These are phyloP conservation scores for Cetradonia linearis DNA, from an alignment of 495 filamentous ascomycete genomes.

Conservation along the genomic window DNA sequence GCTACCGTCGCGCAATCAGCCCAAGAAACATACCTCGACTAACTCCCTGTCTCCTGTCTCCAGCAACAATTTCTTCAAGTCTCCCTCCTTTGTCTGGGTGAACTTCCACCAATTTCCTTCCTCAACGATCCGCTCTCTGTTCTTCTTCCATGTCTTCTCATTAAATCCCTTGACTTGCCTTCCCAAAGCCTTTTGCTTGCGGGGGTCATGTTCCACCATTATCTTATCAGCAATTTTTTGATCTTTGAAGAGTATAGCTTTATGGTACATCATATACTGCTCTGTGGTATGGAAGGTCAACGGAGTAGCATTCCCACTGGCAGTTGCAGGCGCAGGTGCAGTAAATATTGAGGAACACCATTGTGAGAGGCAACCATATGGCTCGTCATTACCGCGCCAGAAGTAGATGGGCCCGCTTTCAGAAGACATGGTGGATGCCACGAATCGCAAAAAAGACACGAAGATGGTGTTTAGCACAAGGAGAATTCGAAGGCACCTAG, in stretches of 20 bases:
- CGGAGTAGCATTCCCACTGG: background rate
- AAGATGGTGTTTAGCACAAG: background rate
- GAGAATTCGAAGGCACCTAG: background rate
- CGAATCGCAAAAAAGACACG: background rate
- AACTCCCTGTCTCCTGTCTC: conserved; percentile 49
- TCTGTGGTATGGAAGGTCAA: conserved; percentile 28
- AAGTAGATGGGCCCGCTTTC: conserved; percentile 29
- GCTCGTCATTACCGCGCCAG: conserved; percentile 27
- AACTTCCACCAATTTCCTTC: conserved; percentile 55
- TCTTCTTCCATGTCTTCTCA: conserved; percentile 40
- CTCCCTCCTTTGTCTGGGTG: conserved; percentile 27
- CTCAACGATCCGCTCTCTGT: conserved; percentile 47
- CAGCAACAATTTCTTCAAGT: conserved; percentile 40
- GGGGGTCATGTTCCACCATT: conserved; percentile 34
- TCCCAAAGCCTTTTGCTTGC: conserved; percentile 45
- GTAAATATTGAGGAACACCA: conserved; percentile 32
- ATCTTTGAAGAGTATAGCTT: conserved; percentile 46
- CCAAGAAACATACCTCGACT: conserved; percentile 44
- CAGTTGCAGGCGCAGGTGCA: conserved; percentile 14
- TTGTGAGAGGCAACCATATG: conserved; percentile 32
- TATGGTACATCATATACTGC: conserved; percentile 55
- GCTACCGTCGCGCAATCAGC: background rate
- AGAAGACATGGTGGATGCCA: conserved; percentile 5
- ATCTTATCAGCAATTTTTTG: conserved; percentile 32
- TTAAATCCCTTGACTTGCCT: conserved; percentile 46